A percentile compares a stretch with the other conserved stretches of the same genome.
phyloP scores from a whole-genome alignment of 257 asterid genomes.

The Haberlea rhodopensis region DNA sequence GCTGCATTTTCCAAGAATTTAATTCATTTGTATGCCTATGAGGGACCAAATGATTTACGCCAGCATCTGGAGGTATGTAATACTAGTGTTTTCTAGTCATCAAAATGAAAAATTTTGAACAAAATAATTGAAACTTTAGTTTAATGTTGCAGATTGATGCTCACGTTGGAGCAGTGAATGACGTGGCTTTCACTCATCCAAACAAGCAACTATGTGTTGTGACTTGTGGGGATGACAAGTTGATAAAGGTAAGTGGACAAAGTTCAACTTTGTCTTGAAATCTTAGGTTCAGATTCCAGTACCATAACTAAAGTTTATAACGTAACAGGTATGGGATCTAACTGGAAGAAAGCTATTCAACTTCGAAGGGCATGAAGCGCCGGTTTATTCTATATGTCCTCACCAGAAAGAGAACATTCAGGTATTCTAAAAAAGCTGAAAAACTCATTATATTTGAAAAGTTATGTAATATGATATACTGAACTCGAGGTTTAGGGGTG shows the following conservation, averaged over 20 bases:
- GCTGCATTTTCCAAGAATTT: constrained; percentile 92
- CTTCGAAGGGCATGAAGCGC: no score
- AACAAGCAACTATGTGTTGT: constrained; percentile 86
- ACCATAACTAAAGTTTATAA: no score
- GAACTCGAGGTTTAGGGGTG: no score
- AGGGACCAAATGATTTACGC: no score
- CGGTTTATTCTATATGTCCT: constrained; percentile 87
- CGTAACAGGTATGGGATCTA: no score
- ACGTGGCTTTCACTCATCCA: constrained; percentile 90
- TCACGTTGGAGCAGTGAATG: no score
- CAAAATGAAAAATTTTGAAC: constrained; percentile 21
- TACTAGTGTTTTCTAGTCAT: constrained; percentile 15
- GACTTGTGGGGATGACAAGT: constrained; percentile 95
- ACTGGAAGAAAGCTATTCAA: no score
- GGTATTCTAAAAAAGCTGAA: constrained; percentile 41
- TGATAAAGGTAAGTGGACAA: constrained; percentile 83
- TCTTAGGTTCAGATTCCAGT: constrained; percentile 14
- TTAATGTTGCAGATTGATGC: constrained; percentile 75
- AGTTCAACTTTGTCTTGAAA: constrained; percentile 12
- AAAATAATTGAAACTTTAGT: constrained; percentile 23
- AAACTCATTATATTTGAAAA: not conserved
- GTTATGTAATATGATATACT: not conserved
- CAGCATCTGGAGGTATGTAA: no score
- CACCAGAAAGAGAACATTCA: constrained; percentile 94
- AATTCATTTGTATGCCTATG: constrained; percentile 77